Conservation (phyloP, 306 rosid genomes). For the Canavalia ensiformis region DNA sequence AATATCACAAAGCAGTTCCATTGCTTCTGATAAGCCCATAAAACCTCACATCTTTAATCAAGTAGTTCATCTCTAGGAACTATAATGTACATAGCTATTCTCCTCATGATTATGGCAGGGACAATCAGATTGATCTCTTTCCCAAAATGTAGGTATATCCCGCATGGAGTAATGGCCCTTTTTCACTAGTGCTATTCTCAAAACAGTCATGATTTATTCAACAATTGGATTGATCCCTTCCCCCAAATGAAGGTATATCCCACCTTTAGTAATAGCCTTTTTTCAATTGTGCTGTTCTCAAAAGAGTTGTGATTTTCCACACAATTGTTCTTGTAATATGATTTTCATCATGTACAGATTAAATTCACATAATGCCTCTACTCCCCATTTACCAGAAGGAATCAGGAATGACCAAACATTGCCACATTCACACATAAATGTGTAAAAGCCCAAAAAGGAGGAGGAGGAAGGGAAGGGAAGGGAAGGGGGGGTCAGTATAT, state of each 20-base stretch:
- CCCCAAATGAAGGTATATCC: neutral
- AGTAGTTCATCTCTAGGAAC: constrained; percentile 20
- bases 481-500: neutral
- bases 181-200: neutral
- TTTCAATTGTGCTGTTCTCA: neutral
- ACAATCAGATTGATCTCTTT: neutral
- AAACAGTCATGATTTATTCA: neutral
- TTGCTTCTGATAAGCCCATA: constrained; percentile 13
- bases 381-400: neutral
- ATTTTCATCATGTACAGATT: neutral
- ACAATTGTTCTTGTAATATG: neutral
- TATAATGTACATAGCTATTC: neutral
- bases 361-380: neutral
- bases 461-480: no score
- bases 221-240: constrained; percentile 1
- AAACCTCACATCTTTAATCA: neutral
- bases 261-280: neutral
- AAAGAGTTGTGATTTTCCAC: neutral
- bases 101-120: neutral
- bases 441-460: neutral
- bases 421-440: neutral
- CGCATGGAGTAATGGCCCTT: neutral
- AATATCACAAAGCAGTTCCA: constrained; percentile 7
- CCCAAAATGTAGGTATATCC: neutral
- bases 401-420: neutral